These are phyloP conservation scores for Pseudogymnoascus sp. DNA, from an alignment of 2,329 filamentous ascomycete species.

Conservation along the genomic window DNA sequence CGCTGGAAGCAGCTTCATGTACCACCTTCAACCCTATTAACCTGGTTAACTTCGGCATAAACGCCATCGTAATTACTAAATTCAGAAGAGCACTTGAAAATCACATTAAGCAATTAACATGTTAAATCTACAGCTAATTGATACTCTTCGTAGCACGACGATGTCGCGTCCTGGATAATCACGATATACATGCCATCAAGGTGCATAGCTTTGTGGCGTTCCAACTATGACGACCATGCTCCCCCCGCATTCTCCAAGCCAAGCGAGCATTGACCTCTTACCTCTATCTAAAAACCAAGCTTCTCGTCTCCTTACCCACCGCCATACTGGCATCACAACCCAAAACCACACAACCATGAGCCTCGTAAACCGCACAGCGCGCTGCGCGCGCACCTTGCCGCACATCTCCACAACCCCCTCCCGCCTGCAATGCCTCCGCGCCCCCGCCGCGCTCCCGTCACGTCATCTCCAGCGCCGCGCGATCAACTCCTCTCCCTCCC, in stretches of 20 bases:
- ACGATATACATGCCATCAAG: neutral
- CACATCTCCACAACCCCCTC: neutral
- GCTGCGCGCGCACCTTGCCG: neutral
- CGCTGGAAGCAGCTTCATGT: neutral
- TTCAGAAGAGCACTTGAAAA: neutral
- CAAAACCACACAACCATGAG: neutral
- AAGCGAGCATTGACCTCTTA: neutral
- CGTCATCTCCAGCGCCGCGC: constrained; percentile 6
- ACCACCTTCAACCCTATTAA: neutral
- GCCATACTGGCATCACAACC: neutral
- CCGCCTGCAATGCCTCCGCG: neutral
- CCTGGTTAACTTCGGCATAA: neutral
- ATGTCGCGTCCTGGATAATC: neutral
- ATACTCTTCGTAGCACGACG: neutral
- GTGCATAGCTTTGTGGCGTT: neutral
- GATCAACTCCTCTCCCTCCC: neutral
- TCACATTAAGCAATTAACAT: neutral
- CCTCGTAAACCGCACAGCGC: neutral
- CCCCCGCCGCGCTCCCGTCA: neutral
- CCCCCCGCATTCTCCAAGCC: neutral
- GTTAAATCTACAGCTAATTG: neutral
- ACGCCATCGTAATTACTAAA: neutral
- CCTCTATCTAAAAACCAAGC: constrained; percentile 1
- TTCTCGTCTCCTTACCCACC: neutral
- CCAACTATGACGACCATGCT: neutral